Percentiles rank a stretch among this genome's conserved stretches.
Conservation (phyloP, 1,284 basidiomycete genomes). For the Ustilago vetiveriae region DNA sequence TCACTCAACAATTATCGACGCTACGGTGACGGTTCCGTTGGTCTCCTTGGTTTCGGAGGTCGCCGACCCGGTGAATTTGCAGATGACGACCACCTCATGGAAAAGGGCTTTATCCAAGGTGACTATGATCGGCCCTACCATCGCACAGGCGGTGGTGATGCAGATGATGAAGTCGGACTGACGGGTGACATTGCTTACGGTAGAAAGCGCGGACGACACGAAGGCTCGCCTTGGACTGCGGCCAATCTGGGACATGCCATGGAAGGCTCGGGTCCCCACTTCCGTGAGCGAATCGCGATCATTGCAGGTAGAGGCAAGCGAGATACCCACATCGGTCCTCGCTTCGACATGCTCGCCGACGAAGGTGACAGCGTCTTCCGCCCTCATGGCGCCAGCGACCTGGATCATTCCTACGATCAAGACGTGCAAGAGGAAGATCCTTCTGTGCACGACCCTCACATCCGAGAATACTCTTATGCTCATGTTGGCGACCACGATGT, state of each 20-base stretch:
- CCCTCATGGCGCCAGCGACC: background rate
- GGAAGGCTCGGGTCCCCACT: slow-evolving; percentile 58
- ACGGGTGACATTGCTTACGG: slow-evolving; percentile 14
- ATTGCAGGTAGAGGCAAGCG: slow-evolving; percentile 49
- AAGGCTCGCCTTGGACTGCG: slow-evolving; percentile 35
- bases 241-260: slow-evolving; percentile 58
- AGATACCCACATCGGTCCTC: slow-evolving; percentile 19
- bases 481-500: slow-evolving; percentile 31
- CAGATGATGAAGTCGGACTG: slow-evolving; percentile 3
- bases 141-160: slow-evolving; percentile 11
- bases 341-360: slow-evolving; percentile 65
- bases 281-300: slow-evolving; percentile 54
- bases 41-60: slow-evolving; percentile 30
- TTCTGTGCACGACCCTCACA: slow-evolving; percentile 10
- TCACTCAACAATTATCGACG: slow-evolving; percentile 43
- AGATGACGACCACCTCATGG: slow-evolving; percentile 45
- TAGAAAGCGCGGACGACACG: slow-evolving; percentile 20
- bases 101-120: slow-evolving; percentile 35
- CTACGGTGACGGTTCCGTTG: slow-evolving; percentile 43
- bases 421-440: slow-evolving; percentile 33
- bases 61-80: slow-evolving; percentile 8
- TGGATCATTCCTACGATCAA: slow-evolving; percentile 9
- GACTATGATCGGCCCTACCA: slow-evolving; percentile 37
- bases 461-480: slow-evolving; percentile 36
- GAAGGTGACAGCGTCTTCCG: slow-evolving; percentile 47